A percentile compares a stretch with the other conserved stretches of the same genome.
phyloP scores from a whole-genome alignment of 768 basidiomycete genomes.

The Hysterangium stoloniferum region DNA sequence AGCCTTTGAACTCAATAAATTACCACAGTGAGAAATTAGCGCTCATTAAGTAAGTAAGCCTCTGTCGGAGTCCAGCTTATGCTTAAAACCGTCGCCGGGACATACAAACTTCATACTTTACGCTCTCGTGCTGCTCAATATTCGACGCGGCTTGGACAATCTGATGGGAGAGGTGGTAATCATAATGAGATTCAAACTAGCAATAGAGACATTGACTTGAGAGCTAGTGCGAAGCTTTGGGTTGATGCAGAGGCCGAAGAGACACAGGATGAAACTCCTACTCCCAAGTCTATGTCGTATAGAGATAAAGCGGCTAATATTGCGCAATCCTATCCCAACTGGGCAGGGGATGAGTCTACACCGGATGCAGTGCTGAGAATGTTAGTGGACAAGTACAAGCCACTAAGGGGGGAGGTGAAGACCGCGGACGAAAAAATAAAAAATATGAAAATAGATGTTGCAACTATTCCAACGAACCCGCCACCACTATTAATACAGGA shows the following conservation, averaged over 20 bases:
- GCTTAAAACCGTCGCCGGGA: too few species aligned
- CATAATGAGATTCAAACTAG: background rate
- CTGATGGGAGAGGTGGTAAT: too few species aligned
- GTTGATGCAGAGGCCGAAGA: conserved; percentile 55
- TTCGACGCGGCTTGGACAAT: too few species aligned
- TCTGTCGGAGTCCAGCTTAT: too few species aligned
- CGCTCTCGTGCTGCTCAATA: too few species aligned
- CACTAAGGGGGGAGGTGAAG: conserved; percentile 55
- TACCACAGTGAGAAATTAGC: too few species aligned
- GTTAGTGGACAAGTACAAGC: conserved; percentile 84
- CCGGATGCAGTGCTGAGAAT: conserved; percentile 71
- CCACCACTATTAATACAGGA: conserved; percentile 3
- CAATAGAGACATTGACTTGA: conserved; percentile 15
- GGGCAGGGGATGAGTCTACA: conserved; percentile 70
- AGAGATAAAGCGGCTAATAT: conserved; percentile 12
- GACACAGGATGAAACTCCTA: conserved; percentile 24
- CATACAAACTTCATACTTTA: too few species aligned
- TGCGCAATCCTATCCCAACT: conserved; percentile 36
- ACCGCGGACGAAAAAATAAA: conserved; percentile 63
- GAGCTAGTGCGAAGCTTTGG: conserved; percentile 55
- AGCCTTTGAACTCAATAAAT: too few species aligned
- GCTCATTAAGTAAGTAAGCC: too few species aligned
- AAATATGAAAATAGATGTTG: conserved; percentile 19
- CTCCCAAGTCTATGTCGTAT: conserved; percentile 8
- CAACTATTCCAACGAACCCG: too few species aligned